Evolutionary conservation across 495 filamentous ascomycete genomes (phyloP), one percentile per base, ranked within the genome.

Genomic region (Aspergillus mulundensis): DNA sequence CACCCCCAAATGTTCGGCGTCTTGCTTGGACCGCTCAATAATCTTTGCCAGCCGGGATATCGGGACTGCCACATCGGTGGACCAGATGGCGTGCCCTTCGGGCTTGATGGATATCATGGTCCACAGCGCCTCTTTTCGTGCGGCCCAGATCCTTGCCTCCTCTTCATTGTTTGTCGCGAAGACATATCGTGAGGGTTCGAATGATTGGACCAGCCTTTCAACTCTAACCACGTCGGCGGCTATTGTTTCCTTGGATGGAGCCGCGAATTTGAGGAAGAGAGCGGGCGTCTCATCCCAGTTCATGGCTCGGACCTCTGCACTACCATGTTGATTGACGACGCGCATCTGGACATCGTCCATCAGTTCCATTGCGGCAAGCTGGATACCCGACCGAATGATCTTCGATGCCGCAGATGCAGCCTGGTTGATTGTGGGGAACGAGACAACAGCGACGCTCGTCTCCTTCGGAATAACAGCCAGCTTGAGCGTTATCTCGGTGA

Each of bases 11-110:
- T 89, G 82, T 60, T 90, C 84, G 79, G 91, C 84, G 66, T 91
- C 87, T 61, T 88, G 86, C 71, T 92, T 91, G 54, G 86, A 88
- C 30, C 86, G 75, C 59, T 92, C 87, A 77, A 28, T 10, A 30
- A 50, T 42, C 50, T 45, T 19, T 30, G 88, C 83, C 15, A 94
- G 74, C 40, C 87, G 69, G 50, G 84, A 88, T 44, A 94, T 78
- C 0, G 90, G 89, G 6, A 94, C 89, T 0, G 89, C 88, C 7
- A 91, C 89, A 70, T 94, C 89, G 14, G 89, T 92, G 12, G 76
- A 77, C 79, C 79, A 85, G 38, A 84, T 70, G 32, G 77, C 71
- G 14, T 68, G 74, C 71, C 81, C 75, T 12, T 73, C 66, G 43
- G 72, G 61, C 66, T 79, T 40, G 4, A 5, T 14, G 5, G 4